Evolutionary conservation across 2,329 filamentous ascomycete genomes (phyloP), one percentile per base, ranked within the genome.

Genomic region (Graphilbum sp.): DNA sequence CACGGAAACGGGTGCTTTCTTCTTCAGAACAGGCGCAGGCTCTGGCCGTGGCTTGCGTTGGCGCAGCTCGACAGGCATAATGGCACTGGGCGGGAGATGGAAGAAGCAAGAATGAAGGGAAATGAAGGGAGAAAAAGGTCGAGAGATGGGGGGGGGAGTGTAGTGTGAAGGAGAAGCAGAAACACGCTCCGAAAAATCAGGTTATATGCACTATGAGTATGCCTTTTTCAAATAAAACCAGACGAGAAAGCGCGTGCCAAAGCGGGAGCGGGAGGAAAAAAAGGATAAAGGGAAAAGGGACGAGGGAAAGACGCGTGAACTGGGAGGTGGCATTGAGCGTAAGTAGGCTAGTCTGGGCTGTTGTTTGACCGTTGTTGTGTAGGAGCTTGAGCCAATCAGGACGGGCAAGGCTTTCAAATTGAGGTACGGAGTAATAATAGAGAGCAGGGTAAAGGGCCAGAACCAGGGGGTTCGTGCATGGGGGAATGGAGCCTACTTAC

Each of bases 11-110:
- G 44, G 50, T 42, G 58, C 54, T 52, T 63, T 62, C 57, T 68
- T 70, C 27, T 56, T 56, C 18, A 64, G 58, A 15, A 64, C 59
- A 45, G 64, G 59, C 43, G 63, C 58, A 37, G 63, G 56, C 20
- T 60, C 56, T 41, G 62, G 56, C 49, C 63, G 63, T 46, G 69
- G 67, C 57, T 74, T 74, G 61, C 72, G 69, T 60, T 75, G 75
- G 57, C 72, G 65, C 32, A 75, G 61, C 50, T 67, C 67, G 48
- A 67, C 62, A 45, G 69, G 66, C 72, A 75, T 75, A 39, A 43
- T 54, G 48, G 20, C 32, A 35, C 23, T n/a, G 12, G 4, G 32
- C 24, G 20, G 11, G 30, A 23, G 23, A n/a, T 32, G n/a, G 9
- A 21, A 23, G 37, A 24, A 32, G 32, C 34, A 19, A 20, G 11